Conservation (phyloP, 768 basidiomycete genomes). For the Tephrocybe sp. region DNA sequence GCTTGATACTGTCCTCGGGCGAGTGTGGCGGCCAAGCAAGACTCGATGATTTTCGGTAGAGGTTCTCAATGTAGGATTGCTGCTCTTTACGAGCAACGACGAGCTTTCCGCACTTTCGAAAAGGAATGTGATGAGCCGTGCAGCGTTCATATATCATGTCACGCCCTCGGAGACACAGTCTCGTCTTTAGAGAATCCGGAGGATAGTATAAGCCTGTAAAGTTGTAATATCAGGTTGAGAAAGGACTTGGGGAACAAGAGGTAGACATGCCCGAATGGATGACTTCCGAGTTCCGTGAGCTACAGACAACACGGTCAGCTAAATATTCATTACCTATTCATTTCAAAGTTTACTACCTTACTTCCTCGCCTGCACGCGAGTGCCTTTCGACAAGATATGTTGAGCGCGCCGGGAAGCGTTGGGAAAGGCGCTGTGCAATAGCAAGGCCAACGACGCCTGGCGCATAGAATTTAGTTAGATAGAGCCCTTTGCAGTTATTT, state of each 20-base stretch:
- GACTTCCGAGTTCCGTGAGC: conserved; percentile 93
- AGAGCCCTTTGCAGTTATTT: not conserved
- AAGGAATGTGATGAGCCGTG: conserved; percentile 54
- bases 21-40: conserved; percentile 51
- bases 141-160: conserved; percentile 82
- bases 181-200: conserved; percentile 76
- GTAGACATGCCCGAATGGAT: conserved; percentile 73
- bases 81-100: conserved; percentile 78
- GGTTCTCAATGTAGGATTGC: conserved; percentile 61
- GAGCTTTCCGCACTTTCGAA: conserved; percentile 82
- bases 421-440: conserved; percentile 71
- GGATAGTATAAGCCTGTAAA: conserved; percentile 80
- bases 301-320: conserved; percentile 23
- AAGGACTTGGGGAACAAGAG: not conserved
- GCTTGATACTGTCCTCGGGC: conserved; percentile 15
- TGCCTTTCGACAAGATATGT: conserved; percentile 85
- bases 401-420: conserved; percentile 60
- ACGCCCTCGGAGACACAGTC: conserved; percentile 82
- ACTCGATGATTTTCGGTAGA: conserved; percentile 59
- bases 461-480: not conserved
- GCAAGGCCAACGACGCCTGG: conserved; percentile 84
- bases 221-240: not conserved
- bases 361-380: conserved; percentile 76
- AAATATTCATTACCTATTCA: not conserved
- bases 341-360: conserved; percentile 45